Conservation (phyloP, 768 basidiomycete genomes). For the Cyathus striatus region DNA sequence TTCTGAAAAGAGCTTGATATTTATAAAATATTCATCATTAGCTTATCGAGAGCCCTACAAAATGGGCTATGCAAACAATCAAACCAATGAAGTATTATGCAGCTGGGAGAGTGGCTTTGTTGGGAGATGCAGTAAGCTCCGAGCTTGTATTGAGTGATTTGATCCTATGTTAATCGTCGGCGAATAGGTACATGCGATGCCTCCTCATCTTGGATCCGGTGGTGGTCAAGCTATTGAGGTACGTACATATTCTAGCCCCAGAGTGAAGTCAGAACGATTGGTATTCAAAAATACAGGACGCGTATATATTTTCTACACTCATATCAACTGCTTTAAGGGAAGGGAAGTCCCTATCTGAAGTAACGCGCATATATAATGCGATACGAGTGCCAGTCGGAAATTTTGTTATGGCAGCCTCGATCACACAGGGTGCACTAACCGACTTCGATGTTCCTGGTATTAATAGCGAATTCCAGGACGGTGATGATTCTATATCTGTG, state of each 20-base stretch:
- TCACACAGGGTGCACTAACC: conserved; percentile 15
- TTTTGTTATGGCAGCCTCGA: conserved; percentile 14
- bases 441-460: conserved; percentile 11
- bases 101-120: conserved; percentile 28
- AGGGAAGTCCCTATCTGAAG: conserved; percentile 14
- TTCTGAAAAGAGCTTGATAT: not conserved
- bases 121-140: conserved; percentile 41
- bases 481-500: conserved; percentile 6
- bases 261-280: too few species aligned
- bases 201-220: conserved; percentile 40
- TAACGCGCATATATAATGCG: conserved; percentile 16
- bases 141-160: not conserved
- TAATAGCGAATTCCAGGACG: conserved; percentile 9
- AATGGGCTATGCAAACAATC: conserved; percentile 37
- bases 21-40: conserved; percentile 6
- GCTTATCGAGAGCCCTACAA: conserved; percentile 24
- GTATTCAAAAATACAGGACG: too few species aligned
- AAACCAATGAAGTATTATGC: conserved; percentile 29
- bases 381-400: conserved; percentile 32
- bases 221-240: conserved; percentile 46
- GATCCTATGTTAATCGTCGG: not conserved
- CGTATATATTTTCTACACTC: conserved; percentile 20
- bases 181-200: conserved; percentile 37
- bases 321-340: conserved; percentile 13
- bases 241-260: too few species aligned